phyloP scores from a whole-genome alignment of 306 rosid species.

The Cicer judaicum region DNA sequence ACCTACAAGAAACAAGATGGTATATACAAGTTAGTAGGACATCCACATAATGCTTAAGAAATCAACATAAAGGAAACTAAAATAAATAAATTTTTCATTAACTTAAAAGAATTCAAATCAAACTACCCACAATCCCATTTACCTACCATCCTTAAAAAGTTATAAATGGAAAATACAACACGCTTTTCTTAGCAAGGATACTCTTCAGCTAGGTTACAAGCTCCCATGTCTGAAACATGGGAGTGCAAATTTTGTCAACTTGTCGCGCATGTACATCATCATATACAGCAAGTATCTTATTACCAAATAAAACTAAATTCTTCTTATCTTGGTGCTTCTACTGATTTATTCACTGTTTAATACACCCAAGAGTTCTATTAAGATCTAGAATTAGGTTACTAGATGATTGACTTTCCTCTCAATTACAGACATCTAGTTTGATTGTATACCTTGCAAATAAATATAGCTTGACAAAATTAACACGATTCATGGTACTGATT shows the following conservation, averaged over 20 bases:
- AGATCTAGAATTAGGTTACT: slow-evolving; percentile 15
- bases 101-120: not conserved
- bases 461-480: slow-evolving; percentile 6
- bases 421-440: slow-evolving; percentile 1
- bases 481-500: not conserved
- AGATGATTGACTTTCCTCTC: slow-evolving; percentile 27
- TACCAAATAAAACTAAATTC: slow-evolving; percentile 21
- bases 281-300: slow-evolving; percentile 1
- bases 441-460: slow-evolving; percentile 14
- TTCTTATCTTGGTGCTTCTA: slow-evolving; percentile 2
- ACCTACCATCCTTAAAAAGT: not conserved
- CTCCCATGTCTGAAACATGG: slow-evolving; percentile 27
- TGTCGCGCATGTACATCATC: not conserved
- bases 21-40: slow-evolving; percentile 29
- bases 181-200: not conserved
- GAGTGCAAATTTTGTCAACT: not conserved
- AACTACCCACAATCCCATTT: not conserved
- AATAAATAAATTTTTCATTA: not conserved
- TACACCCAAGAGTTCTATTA: slow-evolving; percentile 18
- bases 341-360: slow-evolving; percentile 18
- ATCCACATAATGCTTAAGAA: slow-evolving; percentile 27
- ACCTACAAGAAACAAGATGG: slow-evolving; percentile 55
- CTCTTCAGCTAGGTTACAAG: slow-evolving; percentile 7
- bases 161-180: slow-evolving; percentile 8
- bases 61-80: slow-evolving; percentile 10